Evolutionary conservation across 768 basidiomycete genomes (phyloP), one percentile per base, ranked within the genome.

Genomic region (Calvatia gigantea): DNA sequence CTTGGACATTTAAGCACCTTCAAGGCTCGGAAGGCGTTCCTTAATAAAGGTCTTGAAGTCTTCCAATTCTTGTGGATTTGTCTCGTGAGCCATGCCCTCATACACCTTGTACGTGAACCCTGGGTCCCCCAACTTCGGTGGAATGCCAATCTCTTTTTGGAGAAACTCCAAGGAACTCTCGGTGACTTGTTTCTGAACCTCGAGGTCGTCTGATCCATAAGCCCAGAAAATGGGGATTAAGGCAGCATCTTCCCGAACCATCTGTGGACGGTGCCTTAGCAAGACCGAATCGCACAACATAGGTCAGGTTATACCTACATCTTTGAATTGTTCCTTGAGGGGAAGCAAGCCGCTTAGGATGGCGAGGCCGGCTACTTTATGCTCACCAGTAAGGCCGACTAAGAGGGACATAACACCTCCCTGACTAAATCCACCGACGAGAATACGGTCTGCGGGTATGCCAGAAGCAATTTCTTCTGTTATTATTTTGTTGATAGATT

Each of bases 351-450:
- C 87, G 60, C 90, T 93, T 60, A 96, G 73, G 4, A 81, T 78
- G n/a, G 78, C 81, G 52, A 93, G 65, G 3, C 92, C 93, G 2
- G 79, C 91, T 14, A 94, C 74, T 62, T 84, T 85, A 57, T 81
- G 73, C 60, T 84, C 82, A 2, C 74, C 75, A 2, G 83, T 87
- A 55, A 95, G 72, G 6, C 84, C 91, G 3, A 85, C 83, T 45
- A 94, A 71, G n/a, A 94, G 73, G 6, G 85, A 78, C 76, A 95
- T 86, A 21, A 86, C 82, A 38, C 77, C 90, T 33, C 91, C 94
- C 67, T 96, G 94, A 57, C 85, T 88, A 72, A 95, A 96, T 8
- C 94, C 94, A 32, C 91, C 93, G 21, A 98, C 69, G 31, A 96
- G 79, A 62, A 96, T 88, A 49, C 88, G 82, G 52, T 77, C 75